Conservation (phyloP, 331 rosid genomes). For the Prunus yedoensis region DNA sequence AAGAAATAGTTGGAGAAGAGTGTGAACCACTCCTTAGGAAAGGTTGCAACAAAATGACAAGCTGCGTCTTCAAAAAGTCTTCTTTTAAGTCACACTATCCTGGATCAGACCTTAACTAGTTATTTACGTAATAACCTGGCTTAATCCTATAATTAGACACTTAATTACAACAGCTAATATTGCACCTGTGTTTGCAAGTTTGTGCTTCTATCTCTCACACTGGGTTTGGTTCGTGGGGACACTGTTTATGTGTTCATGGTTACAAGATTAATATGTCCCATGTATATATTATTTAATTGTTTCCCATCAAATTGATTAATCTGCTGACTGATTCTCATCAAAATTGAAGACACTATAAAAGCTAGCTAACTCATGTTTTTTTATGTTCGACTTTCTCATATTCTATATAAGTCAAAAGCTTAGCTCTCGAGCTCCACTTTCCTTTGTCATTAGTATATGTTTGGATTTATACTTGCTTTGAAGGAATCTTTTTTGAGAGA, state of each 20-base stretch:
- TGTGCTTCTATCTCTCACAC: not conserved
- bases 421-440: not conserved
- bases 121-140: not conserved
- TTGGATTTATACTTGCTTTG: not conserved
- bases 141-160: not conserved
- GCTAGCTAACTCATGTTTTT: too few relatives aligned
- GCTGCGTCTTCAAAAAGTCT: not conserved
- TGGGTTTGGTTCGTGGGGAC: too few relatives aligned
- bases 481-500: too few relatives aligned
- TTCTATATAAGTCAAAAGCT: too few relatives aligned
- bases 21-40: conserved; percentile 7
- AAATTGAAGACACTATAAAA: too few relatives aligned
- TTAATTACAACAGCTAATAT: not conserved
- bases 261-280: too few relatives aligned
- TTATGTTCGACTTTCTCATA: too few relatives aligned
- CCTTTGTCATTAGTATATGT: not conserved
- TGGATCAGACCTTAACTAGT: not conserved
- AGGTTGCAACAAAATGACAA: not conserved
- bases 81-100: not conserved
- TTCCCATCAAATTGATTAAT: too few relatives aligned
- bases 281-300: too few relatives aligned
- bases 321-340: not conserved
- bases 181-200: not conserved
- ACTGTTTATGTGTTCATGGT: too few relatives aligned
- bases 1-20: conserved; percentile 15